phyloP scores from a whole-genome alignment of 1,139 yeast species.

The Blastobotrys ciferrii region DNA sequence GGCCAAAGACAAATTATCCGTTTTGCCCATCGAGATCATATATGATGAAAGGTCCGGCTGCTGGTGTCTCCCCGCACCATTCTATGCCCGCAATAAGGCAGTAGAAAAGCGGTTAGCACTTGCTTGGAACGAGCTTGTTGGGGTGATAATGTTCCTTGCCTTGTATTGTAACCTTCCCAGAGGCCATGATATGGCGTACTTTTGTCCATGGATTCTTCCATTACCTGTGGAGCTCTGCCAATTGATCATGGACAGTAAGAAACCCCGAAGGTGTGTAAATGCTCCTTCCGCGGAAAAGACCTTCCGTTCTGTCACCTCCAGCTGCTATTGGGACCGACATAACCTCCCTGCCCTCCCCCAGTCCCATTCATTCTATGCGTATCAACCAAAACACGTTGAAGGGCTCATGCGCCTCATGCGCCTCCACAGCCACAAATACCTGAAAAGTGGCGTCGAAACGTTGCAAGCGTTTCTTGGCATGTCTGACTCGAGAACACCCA shows the following conservation, averaged over 20 bases:
- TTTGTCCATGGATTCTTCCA: constrained; percentile 1
- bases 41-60: not conserved
- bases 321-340: not conserved
- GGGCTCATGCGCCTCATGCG: not conserved
- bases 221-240: not conserved
- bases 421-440: not conserved
- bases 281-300: not conserved
- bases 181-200: not conserved
- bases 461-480: not conserved
- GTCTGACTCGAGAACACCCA: not conserved
- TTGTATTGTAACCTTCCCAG: not conserved
- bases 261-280: not conserved
- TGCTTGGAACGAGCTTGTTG: constrained; percentile 7
- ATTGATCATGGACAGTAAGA: not conserved
- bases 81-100: not conserved
- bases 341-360: not conserved
- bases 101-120: not conserved
- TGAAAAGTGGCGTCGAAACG: not conserved
- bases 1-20: not conserved
- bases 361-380: not conserved
- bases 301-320: not conserved
- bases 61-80: not conserved
- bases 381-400: not conserved
- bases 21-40: not conserved
- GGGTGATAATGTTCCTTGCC: constrained; percentile 1